Evolutionary conservation across 306 rosid species (phyloP).

Genomic region (Castanea mollissima): DNA sequence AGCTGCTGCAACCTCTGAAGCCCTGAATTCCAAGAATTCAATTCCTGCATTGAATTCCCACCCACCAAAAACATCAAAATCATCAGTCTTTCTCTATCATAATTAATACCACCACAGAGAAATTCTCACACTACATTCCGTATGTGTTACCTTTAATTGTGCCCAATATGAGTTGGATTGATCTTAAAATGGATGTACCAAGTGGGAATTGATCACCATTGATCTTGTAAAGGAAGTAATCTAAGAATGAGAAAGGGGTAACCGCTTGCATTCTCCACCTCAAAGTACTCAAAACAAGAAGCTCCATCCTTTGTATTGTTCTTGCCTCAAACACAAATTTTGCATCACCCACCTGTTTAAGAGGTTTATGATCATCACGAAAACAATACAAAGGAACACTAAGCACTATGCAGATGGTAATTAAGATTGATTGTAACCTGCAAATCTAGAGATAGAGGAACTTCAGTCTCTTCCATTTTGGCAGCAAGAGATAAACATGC

Average conservation of each 20-base stretch:
- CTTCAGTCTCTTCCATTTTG: conserved; percentile 81
- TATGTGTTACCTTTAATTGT: conserved; percentile 49
- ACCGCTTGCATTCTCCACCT: conserved; percentile 93
- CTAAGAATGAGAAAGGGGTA: conserved; percentile 85
- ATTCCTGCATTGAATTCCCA: conserved; percentile 75
- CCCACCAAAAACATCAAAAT: conserved; percentile 36
- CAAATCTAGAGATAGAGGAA: conserved; percentile 68
- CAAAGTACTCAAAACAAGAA: conserved; percentile 77
- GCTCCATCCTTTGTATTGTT: conserved; percentile 94
- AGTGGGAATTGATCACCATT: conserved; percentile 43
- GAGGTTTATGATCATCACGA: conserved; percentile 21
- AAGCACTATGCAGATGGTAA: neutral
- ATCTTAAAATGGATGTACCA: conserved; percentile 39
- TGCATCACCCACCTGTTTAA: conserved; percentile 67
- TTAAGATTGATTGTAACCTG: conserved; percentile 48
- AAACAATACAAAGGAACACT: conserved; percentile 1
- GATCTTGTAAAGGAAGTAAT: conserved; percentile 69
- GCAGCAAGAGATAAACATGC: conserved; percentile 90
- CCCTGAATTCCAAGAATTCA: conserved; percentile 91
- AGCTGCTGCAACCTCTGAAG: conserved; percentile 94
- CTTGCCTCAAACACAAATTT: conserved; percentile 80
- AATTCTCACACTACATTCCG: conserved; percentile 13
- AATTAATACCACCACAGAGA: conserved; percentile 11
- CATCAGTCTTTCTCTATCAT: conserved; percentile 11
- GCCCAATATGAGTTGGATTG: conserved; percentile 56